These are phyloP conservation scores for Solanum corneliomulleri DNA, from an alignment of 257 asterid genomes.

Conservation along the genomic window DNA sequence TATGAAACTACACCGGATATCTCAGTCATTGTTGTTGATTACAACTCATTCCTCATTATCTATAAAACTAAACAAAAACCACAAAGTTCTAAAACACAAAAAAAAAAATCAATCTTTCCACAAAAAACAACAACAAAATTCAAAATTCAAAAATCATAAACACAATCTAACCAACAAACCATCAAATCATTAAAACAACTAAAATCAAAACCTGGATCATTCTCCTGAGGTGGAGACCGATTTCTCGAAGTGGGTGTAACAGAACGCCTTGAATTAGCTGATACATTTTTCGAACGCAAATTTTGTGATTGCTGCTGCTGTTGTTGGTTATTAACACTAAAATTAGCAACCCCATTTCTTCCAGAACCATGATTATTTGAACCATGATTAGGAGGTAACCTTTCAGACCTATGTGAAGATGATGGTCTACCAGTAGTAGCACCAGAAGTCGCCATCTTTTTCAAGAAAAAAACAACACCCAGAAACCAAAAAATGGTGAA, in stretches of 20 bases:
- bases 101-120: background rate
- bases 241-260: slow-evolving; percentile 67
- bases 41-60: background rate
- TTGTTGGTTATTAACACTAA: slow-evolving; percentile 13
- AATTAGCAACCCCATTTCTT: slow-evolving; percentile 4
- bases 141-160: background rate
- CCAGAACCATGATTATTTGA: slow-evolving; percentile 11
- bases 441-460: slow-evolving; percentile 30
- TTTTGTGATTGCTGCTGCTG: background rate
- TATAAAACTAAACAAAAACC: background rate
- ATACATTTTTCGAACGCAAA: background rate
- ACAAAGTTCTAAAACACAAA: background rate
- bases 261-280: slow-evolving; percentile 48
- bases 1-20: background rate
- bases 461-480: background rate
- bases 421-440: slow-evolving; percentile 22
- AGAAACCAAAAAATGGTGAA: background rate
- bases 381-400: slow-evolving; percentile 18
- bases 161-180: background rate
- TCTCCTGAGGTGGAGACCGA: slow-evolving; percentile 31
- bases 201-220: slow-evolving; percentile 38
- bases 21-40: background rate
- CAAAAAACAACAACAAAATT: background rate
- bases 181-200: background rate
- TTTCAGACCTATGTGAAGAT: slow-evolving; percentile 27